Evolutionary conservation across 2,329 filamentous ascomycete genomes (phyloP), one percentile per base, ranked within the genome.

Genomic region (Cadophora gregata): DNA sequence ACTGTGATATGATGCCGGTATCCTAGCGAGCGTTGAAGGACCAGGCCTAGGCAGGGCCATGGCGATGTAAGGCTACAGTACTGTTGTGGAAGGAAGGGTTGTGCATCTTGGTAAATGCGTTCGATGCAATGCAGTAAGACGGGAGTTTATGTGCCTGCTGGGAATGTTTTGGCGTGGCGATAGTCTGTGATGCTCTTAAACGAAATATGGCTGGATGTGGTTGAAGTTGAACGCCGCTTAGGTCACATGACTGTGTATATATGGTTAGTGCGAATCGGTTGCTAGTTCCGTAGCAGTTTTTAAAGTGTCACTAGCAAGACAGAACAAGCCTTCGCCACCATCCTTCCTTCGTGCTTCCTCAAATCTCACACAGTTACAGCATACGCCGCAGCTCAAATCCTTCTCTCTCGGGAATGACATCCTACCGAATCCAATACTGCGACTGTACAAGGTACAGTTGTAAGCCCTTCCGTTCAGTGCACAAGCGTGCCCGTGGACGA

Each of bases 361-460:
- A 62, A 53, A n/a, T 45, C 60, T 27, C 48, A 53, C 36, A 42
- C n/a, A 31, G 48, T 38, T 62, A 33, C 27, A 45, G 59, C 12
- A 12, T 36, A 29, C 55, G 48, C 48, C 16, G 48, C 48, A 45
- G 21, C 27, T 25, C 24, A 38, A 55, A n/a, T n/a, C n/a, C n/a
- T n/a, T 55, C 31, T 33, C 55, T 38, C 51, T 62, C 51, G 31
- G 63, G 38, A 25, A 19, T 62, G 16, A 14, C 48, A 62, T 50
- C 55, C 42, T 58, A 59, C 50, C 53, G 31, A n/a, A 51, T 62
- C 21, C 64, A 62, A 63, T 70, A 69, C 59, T 67, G 61, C 55
- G 51, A 69, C 69, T 25, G 42, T 64, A 64, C 66, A 56, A 68
- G 62, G 64, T 62, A 65, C 62, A 50, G 47, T 21, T 65, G 63